Evolutionary conservation across 1,284 basidiomycete species (phyloP).

Genomic region (Leccinum griseonigrum): DNA sequence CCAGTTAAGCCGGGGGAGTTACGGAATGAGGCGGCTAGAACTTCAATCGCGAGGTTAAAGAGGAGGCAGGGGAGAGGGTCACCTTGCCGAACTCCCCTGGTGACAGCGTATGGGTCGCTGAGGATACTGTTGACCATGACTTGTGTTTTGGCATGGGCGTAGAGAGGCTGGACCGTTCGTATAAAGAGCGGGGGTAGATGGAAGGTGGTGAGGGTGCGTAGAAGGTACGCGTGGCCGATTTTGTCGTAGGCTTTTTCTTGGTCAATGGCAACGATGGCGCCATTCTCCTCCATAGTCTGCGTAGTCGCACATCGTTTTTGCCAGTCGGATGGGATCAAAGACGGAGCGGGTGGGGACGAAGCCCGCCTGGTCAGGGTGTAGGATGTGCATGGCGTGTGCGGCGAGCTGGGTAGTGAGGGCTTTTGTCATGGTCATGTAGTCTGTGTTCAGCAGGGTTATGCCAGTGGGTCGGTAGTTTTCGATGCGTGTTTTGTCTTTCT

Average conservation of each 20-base stretch:
- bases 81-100: slow-evolving; percentile 37
- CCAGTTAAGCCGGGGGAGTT: background rate
- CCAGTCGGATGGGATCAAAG: slow-evolving; percentile 7
- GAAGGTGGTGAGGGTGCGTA: background rate
- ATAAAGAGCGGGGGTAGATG: background rate
- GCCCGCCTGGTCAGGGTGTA: slow-evolving; percentile 12
- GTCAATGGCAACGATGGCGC: background rate
- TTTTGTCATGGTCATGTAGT: slow-evolving; percentile 15
- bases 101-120: slow-evolving; percentile 14
- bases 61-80: slow-evolving; percentile 41
- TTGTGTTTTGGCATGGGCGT: slow-evolving; percentile 23
- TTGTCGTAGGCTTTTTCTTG: slow-evolving; percentile 20
- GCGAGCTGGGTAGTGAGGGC: background rate
- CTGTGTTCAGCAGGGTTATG: slow-evolving; percentile 7
- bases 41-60: slow-evolving; percentile 28
- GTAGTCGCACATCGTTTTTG: background rate
- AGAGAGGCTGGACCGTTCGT: slow-evolving; percentile 36
- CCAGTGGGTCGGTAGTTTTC: too few relatives aligned
- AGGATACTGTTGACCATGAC: slow-evolving; percentile 29
- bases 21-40: slow-evolving; percentile 6
- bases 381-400: rapidly evolving
- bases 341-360: slow-evolving; percentile 2
- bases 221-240: slow-evolving; percentile 10
- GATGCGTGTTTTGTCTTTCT: too few relatives aligned
- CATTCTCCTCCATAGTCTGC: slow-evolving; percentile 1